A percentile compares a stretch with the other conserved stretches of the same genome.
Conservation (phyloP, 164 flowering plant genomes). For the Macadamia tetraphylla region DNA sequence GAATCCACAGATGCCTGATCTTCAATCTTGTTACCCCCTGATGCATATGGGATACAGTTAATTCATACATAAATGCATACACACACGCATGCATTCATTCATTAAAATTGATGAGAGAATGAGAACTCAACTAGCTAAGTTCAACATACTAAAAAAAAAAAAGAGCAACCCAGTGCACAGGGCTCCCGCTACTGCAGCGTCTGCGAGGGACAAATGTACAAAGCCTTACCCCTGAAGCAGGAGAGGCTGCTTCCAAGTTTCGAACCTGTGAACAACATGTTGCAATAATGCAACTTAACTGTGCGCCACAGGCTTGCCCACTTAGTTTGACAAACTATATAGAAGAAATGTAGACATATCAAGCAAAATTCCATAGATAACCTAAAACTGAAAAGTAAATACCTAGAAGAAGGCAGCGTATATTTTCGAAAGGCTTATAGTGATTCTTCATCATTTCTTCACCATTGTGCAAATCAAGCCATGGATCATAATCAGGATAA, state of each 20-base stretch:
- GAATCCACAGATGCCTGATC: slow-evolving; percentile 69
- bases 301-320: no score
- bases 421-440: slow-evolving; percentile 50
- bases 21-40: slow-evolving; percentile 74
- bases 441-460: slow-evolving; percentile 22
- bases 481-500: slow-evolving; percentile 41
- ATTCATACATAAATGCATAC: background rate
- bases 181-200: no score
- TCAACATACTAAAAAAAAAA: background rate
- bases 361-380: background rate
- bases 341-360: slow-evolving; percentile 33
- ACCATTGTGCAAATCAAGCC: slow-evolving; percentile 12
- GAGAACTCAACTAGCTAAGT: background rate
- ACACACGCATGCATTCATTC: background rate
- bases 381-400: slow-evolving; percentile 3
- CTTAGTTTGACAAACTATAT: slow-evolving; percentile 31
- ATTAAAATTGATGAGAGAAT: background rate
- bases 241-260: no score
- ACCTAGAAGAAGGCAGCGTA: slow-evolving; percentile 87
- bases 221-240: no score
- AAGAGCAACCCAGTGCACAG: no score
- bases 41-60: slow-evolving; percentile 13
- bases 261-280: no score
- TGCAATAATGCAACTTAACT: no score
- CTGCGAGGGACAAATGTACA: no score